Conservation (phyloP, 257 asterid species). For the Solanum paucissectum region DNA sequence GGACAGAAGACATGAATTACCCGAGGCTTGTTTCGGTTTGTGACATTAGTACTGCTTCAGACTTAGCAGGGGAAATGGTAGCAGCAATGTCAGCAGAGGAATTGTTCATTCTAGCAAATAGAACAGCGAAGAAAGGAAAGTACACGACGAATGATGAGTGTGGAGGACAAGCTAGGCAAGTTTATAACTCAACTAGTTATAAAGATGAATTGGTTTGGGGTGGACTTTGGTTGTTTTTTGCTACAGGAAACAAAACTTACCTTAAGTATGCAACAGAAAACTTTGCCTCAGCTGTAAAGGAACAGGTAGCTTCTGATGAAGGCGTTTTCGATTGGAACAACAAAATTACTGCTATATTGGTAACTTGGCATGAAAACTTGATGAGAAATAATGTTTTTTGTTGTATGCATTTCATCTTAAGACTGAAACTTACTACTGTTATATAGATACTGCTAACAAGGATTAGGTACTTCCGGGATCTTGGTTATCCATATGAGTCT, state of each 20-base stretch:
- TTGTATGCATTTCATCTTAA: neutral
- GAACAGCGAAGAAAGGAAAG: slow-evolving; percentile 14
- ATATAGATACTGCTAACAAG: slow-evolving; percentile 34
- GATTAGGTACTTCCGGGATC: slow-evolving; percentile 37
- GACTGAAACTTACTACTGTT: neutral
- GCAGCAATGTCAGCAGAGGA: slow-evolving; percentile 44
- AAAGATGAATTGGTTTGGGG: slow-evolving; percentile 49
- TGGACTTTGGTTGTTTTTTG: slow-evolving; percentile 49
- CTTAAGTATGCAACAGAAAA: slow-evolving; percentile 30
- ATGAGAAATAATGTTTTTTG: neutral
- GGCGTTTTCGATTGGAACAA: slow-evolving; percentile 46
- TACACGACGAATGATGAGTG: slow-evolving; percentile 31
- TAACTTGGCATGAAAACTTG: neutral
- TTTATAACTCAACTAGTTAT: slow-evolving; percentile 33
- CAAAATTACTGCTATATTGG: slow-evolving; percentile 37
- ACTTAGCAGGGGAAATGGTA: slow-evolving; percentile 51
- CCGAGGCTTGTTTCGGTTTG: slow-evolving; percentile 36
- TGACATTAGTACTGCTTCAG: slow-evolving; percentile 27
- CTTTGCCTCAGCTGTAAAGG: slow-evolving; percentile 32
- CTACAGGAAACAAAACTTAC: slow-evolving; percentile 37
- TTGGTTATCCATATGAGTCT: slow-evolving; percentile 51
- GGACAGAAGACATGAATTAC: slow-evolving; percentile 49
- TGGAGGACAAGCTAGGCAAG: slow-evolving; percentile 30
- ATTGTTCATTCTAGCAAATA: slow-evolving; percentile 18
- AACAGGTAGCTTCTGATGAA: slow-evolving; percentile 25